phyloP scores from a whole-genome alignment of 2,329 filamentous ascomycete genomes.

The Fusarium humuli region DNA sequence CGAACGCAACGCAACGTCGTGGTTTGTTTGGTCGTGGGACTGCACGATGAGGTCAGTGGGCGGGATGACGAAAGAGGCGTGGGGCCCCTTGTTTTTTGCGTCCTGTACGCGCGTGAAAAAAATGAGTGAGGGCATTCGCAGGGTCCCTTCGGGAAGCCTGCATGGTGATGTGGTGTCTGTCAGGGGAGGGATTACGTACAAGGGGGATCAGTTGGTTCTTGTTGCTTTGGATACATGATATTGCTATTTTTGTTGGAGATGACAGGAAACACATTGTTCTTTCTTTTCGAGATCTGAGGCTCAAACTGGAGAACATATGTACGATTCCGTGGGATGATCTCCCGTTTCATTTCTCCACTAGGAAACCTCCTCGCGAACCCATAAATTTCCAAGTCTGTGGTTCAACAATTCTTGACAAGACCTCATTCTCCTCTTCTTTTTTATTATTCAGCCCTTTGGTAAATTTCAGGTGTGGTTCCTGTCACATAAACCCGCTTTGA shows the following conservation, averaged over 20 bases:
- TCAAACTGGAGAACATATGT: constrained; percentile 27
- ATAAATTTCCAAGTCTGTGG: constrained; percentile 3
- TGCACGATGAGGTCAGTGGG: constrained; percentile 49
- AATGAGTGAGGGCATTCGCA: constrained; percentile 21
- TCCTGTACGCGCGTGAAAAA: neutral
- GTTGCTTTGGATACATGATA: neutral
- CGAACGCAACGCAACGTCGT: constrained; percentile 4
- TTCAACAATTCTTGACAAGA: neutral
- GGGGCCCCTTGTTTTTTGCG: constrained; percentile 2
- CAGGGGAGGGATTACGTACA: constrained; percentile 21
- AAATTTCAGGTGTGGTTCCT: constrained; percentile 13
- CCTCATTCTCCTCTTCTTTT: neutral
- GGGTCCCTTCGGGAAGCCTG: constrained; percentile 26
- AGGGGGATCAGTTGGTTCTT: neutral
- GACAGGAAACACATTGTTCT: neutral
- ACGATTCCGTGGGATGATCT: constrained; percentile 36
- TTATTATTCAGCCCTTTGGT: neutral
- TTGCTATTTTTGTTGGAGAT: constrained; percentile 3
- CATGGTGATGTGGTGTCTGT: constrained; percentile 6
- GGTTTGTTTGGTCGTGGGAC: constrained; percentile 3
- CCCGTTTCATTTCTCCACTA: constrained; percentile 37
- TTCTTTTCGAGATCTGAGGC: constrained; percentile 19
- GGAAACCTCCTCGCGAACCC: constrained; percentile 19
- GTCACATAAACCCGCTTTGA: constrained; percentile 15
- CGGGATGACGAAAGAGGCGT: constrained; percentile 45